Base-by-base conservation (phyloP, 1,139 yeast genomes). In the Lodderomyces parapsilosis region DNA sequence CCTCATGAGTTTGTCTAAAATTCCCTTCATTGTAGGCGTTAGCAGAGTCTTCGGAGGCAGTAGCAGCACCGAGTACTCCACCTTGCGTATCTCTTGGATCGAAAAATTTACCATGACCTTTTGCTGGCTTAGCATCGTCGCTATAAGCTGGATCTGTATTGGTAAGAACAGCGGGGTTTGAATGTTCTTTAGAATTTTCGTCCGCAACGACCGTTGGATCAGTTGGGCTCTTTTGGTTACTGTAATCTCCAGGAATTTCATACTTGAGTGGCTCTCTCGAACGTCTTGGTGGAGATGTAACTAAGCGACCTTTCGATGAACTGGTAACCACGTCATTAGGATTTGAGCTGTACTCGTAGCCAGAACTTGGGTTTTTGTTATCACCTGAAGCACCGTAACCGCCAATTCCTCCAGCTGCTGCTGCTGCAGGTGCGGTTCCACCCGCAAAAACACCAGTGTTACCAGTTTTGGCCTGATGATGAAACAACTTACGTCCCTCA, bases 71-170 rank as follows among this genome's bases (percentile, higher is more conserved):
- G 24, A 43, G 42, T 15, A 45, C 39, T 24, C 49, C 49, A 33
- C 49, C 49, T 35, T 47, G 49, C 30, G 72, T 65, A 48, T 66
- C 72, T 48, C 51, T 60, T 8, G 74, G 73, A 43, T 67, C 65
- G 45, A 58, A 69, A 47, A 56, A 68, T 39, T 53, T 53, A 3
- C 75, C 74, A 6, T 58, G 48, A 17, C 74, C 75, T 34, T 55
- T 47, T 9, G 47, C 50, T 13, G 57, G 54, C 32, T 46, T 45
- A 17, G 74, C 68, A 25, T 62, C 68, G 42, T 65, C 57, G 27
- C 58, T 58, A 48, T 67, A 68, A 4, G 43, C 44, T 7, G 69
- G 68, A 22, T 55, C 42, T 14, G 48, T 41, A 51, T 66, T 66
- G 15, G 51, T 52, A 14, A 27, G 23, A n/a, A 41, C 31, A 15